Conservation (phyloP, 2,329 filamentous ascomycete species). For the Chalaropsis thielavioides region DNA sequence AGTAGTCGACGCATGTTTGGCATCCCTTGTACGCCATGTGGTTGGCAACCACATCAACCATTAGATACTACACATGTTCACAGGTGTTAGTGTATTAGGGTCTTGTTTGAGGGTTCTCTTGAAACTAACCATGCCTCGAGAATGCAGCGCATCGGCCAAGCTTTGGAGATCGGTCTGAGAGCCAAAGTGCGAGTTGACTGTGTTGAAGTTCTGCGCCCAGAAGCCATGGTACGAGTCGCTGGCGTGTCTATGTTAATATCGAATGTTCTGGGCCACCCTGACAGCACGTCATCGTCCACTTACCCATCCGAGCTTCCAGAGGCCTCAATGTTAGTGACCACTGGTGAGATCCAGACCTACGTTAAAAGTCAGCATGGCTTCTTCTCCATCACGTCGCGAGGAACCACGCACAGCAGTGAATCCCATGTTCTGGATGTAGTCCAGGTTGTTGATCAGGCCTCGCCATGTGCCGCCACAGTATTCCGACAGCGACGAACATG, state of each 20-base stretch:
- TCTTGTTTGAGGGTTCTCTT: not conserved
- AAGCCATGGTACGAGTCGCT: conserved; percentile 29
- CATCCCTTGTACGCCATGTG: conserved; percentile 37
- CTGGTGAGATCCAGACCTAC: conserved; percentile 31
- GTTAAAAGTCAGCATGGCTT: not conserved
- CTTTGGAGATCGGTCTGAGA: conserved; percentile 33
- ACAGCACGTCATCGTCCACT: not conserved
- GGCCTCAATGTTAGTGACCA: conserved; percentile 29
- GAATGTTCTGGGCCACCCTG: not conserved
- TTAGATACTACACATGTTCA: conserved; percentile 29
- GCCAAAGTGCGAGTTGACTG: conserved; percentile 36
- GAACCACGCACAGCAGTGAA: conserved; percentile 25
- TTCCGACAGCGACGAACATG: conserved; percentile 22
- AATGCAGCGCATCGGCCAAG: conserved; percentile 34
- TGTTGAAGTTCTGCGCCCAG: conserved; percentile 28
- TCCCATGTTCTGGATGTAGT: conserved; percentile 36
- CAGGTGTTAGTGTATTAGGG: not conserved
- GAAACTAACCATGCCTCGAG: conserved; percentile 33
- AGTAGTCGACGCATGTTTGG: conserved; percentile 35
- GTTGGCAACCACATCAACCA: conserved; percentile 41
- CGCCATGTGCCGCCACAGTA: conserved; percentile 39
- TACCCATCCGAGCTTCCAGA: conserved; percentile 21
- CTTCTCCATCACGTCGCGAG: not conserved
- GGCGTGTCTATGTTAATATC: conserved; percentile 15
- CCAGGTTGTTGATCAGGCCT: conserved; percentile 34